A percentile compares a stretch with the other conserved stretches of the same genome.
Evolutionary conservation across 2,329 filamentous ascomycete genomes (phyloP).

Genomic region (Truncatella angustata): DNA sequence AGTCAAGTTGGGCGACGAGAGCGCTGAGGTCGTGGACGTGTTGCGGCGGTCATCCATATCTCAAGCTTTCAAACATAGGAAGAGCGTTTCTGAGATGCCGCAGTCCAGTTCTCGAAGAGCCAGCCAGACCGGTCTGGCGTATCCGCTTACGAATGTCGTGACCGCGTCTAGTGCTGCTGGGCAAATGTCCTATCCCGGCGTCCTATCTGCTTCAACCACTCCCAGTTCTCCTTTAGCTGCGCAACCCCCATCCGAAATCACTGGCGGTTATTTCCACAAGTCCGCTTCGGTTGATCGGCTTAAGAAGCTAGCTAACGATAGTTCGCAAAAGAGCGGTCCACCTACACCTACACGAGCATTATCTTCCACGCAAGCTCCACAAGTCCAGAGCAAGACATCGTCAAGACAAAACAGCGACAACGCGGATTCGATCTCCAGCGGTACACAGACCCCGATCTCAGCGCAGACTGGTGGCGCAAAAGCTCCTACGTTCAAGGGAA

Average conservation of each 20-base stretch:
- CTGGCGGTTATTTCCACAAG: slow-evolving; percentile 40
- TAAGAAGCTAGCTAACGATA: slow-evolving; percentile 86
- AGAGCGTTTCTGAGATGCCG: slow-evolving; percentile 42
- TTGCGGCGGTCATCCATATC: slow-evolving; percentile 10
- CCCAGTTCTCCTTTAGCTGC: slow-evolving; percentile 49
- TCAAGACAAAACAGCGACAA: slow-evolving; percentile 34
- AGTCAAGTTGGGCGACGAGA: slow-evolving; percentile 38
- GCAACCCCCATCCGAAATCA: slow-evolving; percentile 34
- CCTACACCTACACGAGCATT: slow-evolving; percentile 86
- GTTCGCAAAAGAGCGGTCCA: slow-evolving; percentile 82
- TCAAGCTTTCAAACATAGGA: slow-evolving; percentile 34
- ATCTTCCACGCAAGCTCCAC: slow-evolving; percentile 59
- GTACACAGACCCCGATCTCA: slow-evolving; percentile 52
- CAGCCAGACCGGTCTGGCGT: slow-evolving; percentile 47
- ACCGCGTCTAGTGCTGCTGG: slow-evolving; percentile 62
- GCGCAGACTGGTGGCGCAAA: slow-evolving; percentile 50
- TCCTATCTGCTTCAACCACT: slow-evolving; percentile 49
- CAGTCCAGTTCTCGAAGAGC: slow-evolving; percentile 40
- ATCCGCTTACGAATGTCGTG: slow-evolving; percentile 64
- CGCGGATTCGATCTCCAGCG: slow-evolving; percentile 39
- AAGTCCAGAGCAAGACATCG: slow-evolving; percentile 40
- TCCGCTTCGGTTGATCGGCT: slow-evolving; percentile 67
- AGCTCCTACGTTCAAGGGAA: slow-evolving; percentile 75
- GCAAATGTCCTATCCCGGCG: slow-evolving; percentile 68
- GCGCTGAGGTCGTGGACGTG: slow-evolving; percentile 35